These are phyloP conservation scores for Nannizzia gypsea DNA, from an alignment of 2,329 filamentous ascomycete genomes.

Conservation along the genomic window DNA sequence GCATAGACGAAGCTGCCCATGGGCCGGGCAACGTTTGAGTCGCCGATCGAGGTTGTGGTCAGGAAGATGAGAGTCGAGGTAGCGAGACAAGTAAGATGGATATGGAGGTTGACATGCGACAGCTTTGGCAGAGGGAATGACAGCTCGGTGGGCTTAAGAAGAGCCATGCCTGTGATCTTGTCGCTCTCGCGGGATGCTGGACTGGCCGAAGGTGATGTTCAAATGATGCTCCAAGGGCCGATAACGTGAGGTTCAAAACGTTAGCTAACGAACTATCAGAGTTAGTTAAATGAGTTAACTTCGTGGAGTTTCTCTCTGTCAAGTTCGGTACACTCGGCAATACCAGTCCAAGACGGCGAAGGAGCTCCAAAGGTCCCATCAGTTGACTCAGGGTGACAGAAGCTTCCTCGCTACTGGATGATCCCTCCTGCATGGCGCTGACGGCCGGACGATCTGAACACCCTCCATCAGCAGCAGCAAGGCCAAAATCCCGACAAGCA, in stretches of 20 bases:
- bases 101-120: constrained; percentile 45
- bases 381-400: neutral
- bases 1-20: constrained; percentile 91
- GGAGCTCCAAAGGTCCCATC: neutral
- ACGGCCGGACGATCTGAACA: constrained; percentile 3
- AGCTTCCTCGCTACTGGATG: neutral
- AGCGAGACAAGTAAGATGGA: constrained; percentile 45
- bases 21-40: constrained; percentile 33
- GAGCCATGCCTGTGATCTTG: constrained; percentile 8
- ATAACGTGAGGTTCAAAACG: no score
- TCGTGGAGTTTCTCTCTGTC: no score
- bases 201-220: no score
- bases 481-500: neutral
- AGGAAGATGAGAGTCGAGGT: constrained; percentile 47
- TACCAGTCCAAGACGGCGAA: no score
- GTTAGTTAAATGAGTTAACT: no score
- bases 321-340: no score
- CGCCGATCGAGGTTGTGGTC: constrained; percentile 41
- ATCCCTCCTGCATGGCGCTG: constrained; percentile 4
- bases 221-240: no score
- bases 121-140: constrained; percentile 47
- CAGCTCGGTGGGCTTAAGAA: constrained; percentile 40
- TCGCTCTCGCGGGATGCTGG: no score
- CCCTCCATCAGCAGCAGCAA: constrained; percentile 1
- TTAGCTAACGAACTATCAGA: no score